These are phyloP conservation scores for Fomitopsis schrenkii DNA, from an alignment of 1,284 basidiomycete species.

Conservation along the genomic window DNA sequence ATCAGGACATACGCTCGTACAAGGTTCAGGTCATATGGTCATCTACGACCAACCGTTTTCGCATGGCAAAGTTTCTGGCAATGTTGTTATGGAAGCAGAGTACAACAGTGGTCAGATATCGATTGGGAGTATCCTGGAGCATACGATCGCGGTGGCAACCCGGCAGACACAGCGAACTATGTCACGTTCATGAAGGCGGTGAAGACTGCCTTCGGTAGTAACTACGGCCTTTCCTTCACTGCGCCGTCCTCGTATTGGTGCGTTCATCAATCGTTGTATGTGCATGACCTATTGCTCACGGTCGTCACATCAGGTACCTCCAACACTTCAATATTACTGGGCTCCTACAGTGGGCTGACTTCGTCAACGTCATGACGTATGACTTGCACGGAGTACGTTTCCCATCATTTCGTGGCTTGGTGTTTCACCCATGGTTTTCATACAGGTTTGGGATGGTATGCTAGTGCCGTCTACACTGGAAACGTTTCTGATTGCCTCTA, in stretches of 20 bases:
- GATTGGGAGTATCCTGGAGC: slow-evolving; percentile 14
- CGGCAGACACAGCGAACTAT: slow-evolving; percentile 11
- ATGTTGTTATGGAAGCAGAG: too few species aligned
- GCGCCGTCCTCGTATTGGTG: slow-evolving; percentile 25
- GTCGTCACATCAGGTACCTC: slow-evolving; percentile 7
- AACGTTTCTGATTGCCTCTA: background rate
- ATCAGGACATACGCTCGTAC: background rate
- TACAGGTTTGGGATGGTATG: background rate
- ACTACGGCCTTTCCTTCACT: slow-evolving; percentile 9
- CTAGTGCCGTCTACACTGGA: background rate
- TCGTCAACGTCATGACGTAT: slow-evolving; percentile 22
- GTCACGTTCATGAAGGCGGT: slow-evolving; percentile 1
- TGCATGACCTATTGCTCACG: background rate
- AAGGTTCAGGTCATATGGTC: background rate
- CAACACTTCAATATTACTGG: slow-evolving; percentile 28
- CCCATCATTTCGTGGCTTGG: too few species aligned
- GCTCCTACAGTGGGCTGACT: slow-evolving; percentile 21
- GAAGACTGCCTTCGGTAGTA: background rate
- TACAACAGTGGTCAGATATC: slow-evolving; percentile 7
- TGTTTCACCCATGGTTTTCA: background rate
- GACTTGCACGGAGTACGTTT: slow-evolving; percentile 21
- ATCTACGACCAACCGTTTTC: background rate
- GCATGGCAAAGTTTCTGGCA: background rate
- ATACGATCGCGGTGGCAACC: slow-evolving; percentile 8
- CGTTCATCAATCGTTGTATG: background rate